phyloP scores from a whole-genome alignment of 495 filamentous ascomycete genomes.

The Tuber microsphaerosporum region DNA sequence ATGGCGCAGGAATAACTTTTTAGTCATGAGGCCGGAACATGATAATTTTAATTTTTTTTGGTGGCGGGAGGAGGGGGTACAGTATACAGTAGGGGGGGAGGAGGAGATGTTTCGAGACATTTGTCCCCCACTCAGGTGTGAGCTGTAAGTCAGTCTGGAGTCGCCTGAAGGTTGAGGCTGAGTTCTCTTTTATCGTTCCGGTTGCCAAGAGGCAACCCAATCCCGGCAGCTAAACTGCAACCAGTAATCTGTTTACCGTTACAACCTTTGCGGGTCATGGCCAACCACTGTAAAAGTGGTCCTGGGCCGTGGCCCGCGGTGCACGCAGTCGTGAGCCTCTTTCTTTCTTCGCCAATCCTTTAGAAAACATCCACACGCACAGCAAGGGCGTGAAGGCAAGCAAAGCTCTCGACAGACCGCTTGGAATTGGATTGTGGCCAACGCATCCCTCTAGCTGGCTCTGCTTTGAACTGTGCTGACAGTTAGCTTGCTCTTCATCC shows the following conservation, averaged over 20 bases:
- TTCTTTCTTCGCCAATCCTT: not conserved
- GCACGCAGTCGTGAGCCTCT: not conserved
- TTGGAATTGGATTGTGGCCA: not conserved
- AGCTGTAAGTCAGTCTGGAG: not conserved
- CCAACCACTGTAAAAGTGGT: not conserved
- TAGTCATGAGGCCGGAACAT: not conserved
- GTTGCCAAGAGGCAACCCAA: not conserved
- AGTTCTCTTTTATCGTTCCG: not conserved
- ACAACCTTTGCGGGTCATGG: not conserved
- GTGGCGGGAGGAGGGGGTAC: not conserved
- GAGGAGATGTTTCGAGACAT: not conserved
- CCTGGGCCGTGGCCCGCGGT: not conserved
- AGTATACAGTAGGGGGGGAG: no score
- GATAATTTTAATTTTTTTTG: not conserved
- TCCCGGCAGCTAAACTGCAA: not conserved
- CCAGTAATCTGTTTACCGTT: slow-evolving; percentile 2
- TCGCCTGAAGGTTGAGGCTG: not conserved
- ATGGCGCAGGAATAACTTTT: not conserved
- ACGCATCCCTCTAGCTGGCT: not conserved
- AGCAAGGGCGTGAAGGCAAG: slow-evolving; percentile 1
- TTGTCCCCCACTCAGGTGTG: not conserved
- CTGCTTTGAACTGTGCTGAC: not conserved
- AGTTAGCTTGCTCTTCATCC: not conserved
- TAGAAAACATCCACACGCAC: not conserved
- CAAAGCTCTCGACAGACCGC: not conserved